Conservation (phyloP, 345 rosid species). For the Eucalyptus cladocalyx region DNA sequence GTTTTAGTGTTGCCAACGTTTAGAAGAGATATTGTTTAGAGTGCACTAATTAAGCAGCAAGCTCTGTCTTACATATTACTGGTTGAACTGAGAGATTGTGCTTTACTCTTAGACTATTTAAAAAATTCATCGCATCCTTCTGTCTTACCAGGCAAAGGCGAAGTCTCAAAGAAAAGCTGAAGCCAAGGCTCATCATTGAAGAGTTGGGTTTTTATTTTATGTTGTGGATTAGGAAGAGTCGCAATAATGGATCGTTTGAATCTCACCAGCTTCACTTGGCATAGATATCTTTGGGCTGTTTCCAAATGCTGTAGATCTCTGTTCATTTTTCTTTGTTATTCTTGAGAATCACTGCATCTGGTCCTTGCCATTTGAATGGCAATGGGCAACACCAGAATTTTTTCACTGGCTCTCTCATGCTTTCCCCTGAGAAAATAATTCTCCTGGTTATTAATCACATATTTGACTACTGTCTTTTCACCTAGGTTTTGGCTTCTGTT, state of each 20-base stretch:
- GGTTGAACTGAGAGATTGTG: not conserved
- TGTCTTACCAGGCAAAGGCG: slow-evolving; percentile 6
- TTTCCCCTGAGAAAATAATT: not conserved
- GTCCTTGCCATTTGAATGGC: not conserved
- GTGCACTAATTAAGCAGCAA: not conserved
- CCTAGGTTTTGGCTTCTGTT: not conserved
- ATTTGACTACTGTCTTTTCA: not conserved
- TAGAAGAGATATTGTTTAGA: not conserved
- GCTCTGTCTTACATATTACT: not conserved
- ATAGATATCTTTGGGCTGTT: not conserved
- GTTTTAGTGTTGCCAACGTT: not conserved
- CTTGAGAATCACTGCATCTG: not conserved
- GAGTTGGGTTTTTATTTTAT: not conserved
- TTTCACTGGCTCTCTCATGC: not conserved
- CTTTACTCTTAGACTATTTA: not conserved
- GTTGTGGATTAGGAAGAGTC: not conserved
- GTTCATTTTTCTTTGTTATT: not conserved
- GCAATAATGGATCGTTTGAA: not conserved
- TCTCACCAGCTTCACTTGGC: not conserved
- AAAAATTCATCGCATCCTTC: not conserved
- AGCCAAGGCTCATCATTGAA: slow-evolving; percentile 25
- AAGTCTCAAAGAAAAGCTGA: slow-evolving; percentile 48
- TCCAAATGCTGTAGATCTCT: not conserved
- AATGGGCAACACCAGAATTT: not conserved
- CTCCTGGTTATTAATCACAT: not conserved